Base-by-base conservation (phyloP, 139 green algal genomes). In the Chlorella vulgaris region DNA sequence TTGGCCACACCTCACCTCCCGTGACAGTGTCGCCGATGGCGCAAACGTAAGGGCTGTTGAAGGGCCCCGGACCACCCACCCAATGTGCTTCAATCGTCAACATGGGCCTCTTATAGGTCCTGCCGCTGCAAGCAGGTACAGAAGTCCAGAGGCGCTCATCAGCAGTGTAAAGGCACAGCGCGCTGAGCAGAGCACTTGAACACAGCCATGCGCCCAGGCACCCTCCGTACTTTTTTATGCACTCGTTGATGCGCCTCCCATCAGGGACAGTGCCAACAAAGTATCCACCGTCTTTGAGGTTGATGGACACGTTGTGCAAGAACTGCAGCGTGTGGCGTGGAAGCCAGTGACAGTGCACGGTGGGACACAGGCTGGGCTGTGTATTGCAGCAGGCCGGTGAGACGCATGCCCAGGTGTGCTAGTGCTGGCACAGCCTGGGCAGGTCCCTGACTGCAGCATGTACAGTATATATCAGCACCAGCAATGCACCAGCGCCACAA, bases 11-110 rank as follows among this genome's bases (percentile, higher is more conserved):
- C 42, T 83, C 82, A 78, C 85, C 87, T 51, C 86, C 81, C 3
- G 93, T 96, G 7, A 97, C 93, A 0, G 93, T 96, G 88, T 97
- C 91, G 22, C 84, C 89, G 61, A 97, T 95, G 65, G 89, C 88
- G 79, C 87, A 95, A 43, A 78, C 93, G 90, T 94, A 97, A 18
- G 83, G 78, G 40, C 67, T 78, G 29, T 92, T 93, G 84, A 96
- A 97, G 53, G 62, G 60, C 15, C 31, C 36, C 4, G 80, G 71
- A 4, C 70, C 3, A 24, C 86, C 87, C 81, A 89, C n/a, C 91
- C 93, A 96, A 29, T 73, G 76, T 18, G 89, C 90, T 50, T 89
- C 76, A 40, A 97, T 87, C 22, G 47, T 70, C 26, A 97, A 88
- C 86, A 94, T 92, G 39, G 71, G 84, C 1, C 60, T 74, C 5